Base-by-base conservation (phyloP, 2,329 filamentous ascomycete species). In the Parascedosporium putredinis region DNA sequence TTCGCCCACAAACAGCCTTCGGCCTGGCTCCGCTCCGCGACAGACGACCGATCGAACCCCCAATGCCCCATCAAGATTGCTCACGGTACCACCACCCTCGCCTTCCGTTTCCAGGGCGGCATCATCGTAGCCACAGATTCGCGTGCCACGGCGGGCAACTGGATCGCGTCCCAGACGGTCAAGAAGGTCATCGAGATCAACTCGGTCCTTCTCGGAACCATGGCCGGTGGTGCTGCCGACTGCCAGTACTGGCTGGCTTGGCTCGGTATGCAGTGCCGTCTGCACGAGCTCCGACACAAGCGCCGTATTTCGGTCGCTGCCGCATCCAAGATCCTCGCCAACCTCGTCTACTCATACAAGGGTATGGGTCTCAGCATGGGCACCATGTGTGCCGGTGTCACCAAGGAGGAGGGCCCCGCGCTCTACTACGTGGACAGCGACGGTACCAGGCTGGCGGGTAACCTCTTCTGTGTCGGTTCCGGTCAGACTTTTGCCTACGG, bases 121-220 rank as follows among this genome's bases (percentile, higher is more conserved):
- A 97, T 98, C 71, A 94, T 98, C 64, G 91, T 98, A 48, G 91
- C 91, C 50, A 98, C 93, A 52, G 93, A 98, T 73, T 98, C 93
- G 53, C 83, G 93, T 72, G 93, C 93, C 53, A 95, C 93, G 45
- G 91, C 93, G 25, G 93, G 93, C 62, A 94, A 93, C 79, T 98
- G 93, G 93, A 98, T 98, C 70, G 93, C 93, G 57, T 95, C 88
- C 72, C 93, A 98, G 78, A 98, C 93, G 49, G 93, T 98, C 64
- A 98, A 98, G 83, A 98, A 98, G 79, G 93, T 98, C 59, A 97
- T 98, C 64, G 89, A 95, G 78, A 95, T 95, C 76, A 95, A 95
- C 75, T 88, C 78, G 70, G 86, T 84, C 69, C 78, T 98, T 69
- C 73, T 98, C 62, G 93, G 93, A 57, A 98, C 93, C 59, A 95